phyloP scores from a whole-genome alignment of 2,329 filamentous ascomycete species.

The Drechslera avenae region DNA sequence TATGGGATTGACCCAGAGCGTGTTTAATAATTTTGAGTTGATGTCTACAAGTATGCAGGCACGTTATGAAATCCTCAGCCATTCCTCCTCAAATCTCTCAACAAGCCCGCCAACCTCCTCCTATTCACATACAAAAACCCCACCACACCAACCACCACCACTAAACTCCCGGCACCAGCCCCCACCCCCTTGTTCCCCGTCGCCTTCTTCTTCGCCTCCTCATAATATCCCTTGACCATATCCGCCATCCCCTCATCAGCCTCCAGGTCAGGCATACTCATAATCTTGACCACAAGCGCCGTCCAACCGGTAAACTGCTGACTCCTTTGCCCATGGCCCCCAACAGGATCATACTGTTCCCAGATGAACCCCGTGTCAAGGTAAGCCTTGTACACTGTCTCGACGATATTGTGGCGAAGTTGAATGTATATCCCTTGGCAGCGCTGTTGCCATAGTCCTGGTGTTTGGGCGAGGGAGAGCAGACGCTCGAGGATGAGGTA shows the following conservation, averaged over 20 bases:
- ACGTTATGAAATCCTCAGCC: not conserved
- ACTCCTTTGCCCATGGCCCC: slow-evolving; percentile 88
- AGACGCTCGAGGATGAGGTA: slow-evolving; percentile 83
- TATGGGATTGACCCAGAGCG: no score
- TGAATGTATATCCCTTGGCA: slow-evolving; percentile 74
- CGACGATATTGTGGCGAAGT: slow-evolving; percentile 80
- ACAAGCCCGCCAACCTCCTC: slow-evolving; percentile 33
- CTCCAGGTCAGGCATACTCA: slow-evolving; percentile 80
- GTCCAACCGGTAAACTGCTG: slow-evolving; percentile 99
- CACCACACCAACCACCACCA: slow-evolving; percentile 12
- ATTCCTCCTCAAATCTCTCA: slow-evolving; percentile 25
- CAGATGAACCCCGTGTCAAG: slow-evolving; percentile 91
- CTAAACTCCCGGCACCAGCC: slow-evolving; percentile 20
- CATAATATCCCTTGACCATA: slow-evolving; percentile 25
- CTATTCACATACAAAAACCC: slow-evolving; percentile 30
- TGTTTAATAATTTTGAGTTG: no score
- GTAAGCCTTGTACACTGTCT: slow-evolving; percentile 86
- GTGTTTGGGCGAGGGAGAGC: slow-evolving; percentile 41
- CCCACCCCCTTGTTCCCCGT: slow-evolving; percentile 21
- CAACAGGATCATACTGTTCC: slow-evolving; percentile 97
- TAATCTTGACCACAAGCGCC: slow-evolving; percentile 95
- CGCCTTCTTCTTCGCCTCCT: slow-evolving; percentile 30
- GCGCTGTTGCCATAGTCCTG: slow-evolving; percentile 68
- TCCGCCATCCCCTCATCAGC: slow-evolving; percentile 22
- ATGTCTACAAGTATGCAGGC: no score